A percentile compares a stretch with the other conserved stretches of the same genome.
Evolutionary conservation across 495 filamentous ascomycete genomes (phyloP).

Genomic region (Penicillium odoratum): DNA sequence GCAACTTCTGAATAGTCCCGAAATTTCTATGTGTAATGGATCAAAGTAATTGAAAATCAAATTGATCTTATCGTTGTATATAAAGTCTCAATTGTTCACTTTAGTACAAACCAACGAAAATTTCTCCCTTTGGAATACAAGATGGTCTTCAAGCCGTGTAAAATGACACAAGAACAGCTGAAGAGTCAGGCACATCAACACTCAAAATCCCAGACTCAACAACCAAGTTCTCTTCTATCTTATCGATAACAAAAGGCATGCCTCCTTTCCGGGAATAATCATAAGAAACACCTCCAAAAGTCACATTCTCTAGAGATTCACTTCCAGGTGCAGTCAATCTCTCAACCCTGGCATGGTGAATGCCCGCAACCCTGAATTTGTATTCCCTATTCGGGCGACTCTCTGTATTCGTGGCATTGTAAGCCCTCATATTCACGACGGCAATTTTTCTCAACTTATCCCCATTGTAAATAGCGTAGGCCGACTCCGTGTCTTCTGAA

Average conservation of each 20-base stretch:
- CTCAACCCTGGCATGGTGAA: constrained; percentile 9
- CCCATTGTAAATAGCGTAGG: constrained; percentile 17
- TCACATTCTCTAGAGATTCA: constrained; percentile 8
- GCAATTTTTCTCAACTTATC: constrained; percentile 10
- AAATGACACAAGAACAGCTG: constrained; percentile 12
- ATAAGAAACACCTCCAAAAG: constrained; percentile 20
- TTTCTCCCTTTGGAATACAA: too few relatives aligned
- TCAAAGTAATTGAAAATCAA: too few relatives aligned
- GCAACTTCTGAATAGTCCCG: too few relatives aligned
- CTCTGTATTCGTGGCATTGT: background rate
- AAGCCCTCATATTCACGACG: constrained; percentile 13
- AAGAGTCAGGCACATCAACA: constrained; percentile 13
- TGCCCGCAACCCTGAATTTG: constrained; percentile 12
- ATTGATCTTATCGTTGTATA: too few relatives aligned
- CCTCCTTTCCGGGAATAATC: constrained; percentile 13
- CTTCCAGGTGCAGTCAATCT: constrained; percentile 16
- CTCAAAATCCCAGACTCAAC: too few relatives aligned
- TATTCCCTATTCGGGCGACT: constrained; percentile 13
- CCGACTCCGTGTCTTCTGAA: constrained; percentile 13
- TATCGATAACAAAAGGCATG: constrained; percentile 12
- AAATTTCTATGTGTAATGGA: too few relatives aligned
- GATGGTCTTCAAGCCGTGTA: too few relatives aligned
- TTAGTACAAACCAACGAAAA: too few relatives aligned
- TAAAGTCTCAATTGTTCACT: too few relatives aligned
- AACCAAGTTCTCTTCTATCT: background rate